Evolutionary conservation across 2,329 filamentous ascomycete species (phyloP), one percentile per base, ranked within the genome.

Genomic region (Cryphonectria carpinicola): DNA sequence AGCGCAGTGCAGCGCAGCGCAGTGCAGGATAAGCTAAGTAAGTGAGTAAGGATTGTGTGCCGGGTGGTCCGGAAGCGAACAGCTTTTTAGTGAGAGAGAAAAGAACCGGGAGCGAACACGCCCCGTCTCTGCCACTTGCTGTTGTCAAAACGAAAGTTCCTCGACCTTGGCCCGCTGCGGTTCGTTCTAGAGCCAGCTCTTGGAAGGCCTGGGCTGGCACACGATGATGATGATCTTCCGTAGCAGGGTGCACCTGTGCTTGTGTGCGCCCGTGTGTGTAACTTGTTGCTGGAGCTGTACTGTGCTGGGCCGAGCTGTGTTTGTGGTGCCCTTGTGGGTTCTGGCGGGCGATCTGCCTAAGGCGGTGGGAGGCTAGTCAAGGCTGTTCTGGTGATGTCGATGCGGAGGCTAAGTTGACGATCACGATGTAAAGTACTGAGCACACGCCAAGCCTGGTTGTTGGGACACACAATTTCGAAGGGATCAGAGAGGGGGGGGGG

Each of bases 31-130:
- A 28, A 60, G 52, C 52, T 49, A 56, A 17, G 52, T 56, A n/a
- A 35, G 56, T 60, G 37, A 37, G 35, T 61, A 39, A 61, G 32
- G 58, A 25, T 28, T 28, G 28, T 39, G 28, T 39, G 19, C 58
- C 58, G 58, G 35, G 22, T 39, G 19, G 58, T 39, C 58, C 58
- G 58, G 58, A 61, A 32, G 58, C 58, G 35, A 61, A 58, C 28
- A 58, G 52, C 25, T n/a, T n/a, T n/a, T n/a, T 22, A 22, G 7
- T 49, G 46, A 49, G 32, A 32, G 32, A 32, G 32, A 28, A 1
- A 49, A 49, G 46, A 49, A 49, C 46, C 46, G 46, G 22, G 46
- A 49, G 8, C 46, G 46, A 49, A 49, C 22, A n/a, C 22, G 46
- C 19, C 19, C 46, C 46, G 19, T 19, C 22, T 49, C 22, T 49